Conservation (phyloP, 352 stramenopile genomes). For the Phytopythium delawarense region DNA sequence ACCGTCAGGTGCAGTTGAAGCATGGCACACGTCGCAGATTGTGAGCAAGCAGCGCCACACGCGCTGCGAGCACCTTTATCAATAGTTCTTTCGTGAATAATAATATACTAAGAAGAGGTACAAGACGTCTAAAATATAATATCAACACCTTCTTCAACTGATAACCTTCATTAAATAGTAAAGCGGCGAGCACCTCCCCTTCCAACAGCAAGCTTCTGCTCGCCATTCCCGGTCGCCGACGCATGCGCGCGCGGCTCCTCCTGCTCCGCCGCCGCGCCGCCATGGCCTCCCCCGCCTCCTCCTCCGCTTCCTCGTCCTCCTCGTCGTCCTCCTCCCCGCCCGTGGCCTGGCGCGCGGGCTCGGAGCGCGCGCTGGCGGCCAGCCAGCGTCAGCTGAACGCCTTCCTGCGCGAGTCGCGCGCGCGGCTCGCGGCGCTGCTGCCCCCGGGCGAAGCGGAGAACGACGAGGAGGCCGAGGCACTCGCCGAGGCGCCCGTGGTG, state of each 20-base stretch:
- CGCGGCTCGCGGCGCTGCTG: constrained; percentile 6
- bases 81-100: background rate
- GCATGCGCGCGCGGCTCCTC: background rate
- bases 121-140: background rate
- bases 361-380: constrained; percentile 1
- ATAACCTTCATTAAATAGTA: no score
- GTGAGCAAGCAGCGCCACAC: background rate
- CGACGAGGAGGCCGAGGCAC: no score
- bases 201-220: no score
- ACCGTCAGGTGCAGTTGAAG: background rate
- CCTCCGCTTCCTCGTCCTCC: background rate
- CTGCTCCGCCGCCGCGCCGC: background rate
- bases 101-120: background rate
- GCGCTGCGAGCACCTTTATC: background rate
- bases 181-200: background rate
- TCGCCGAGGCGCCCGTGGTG: constrained; percentile 11
- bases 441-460: background rate
- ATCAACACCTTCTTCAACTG: no score
- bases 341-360: constrained; percentile 12
- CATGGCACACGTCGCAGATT: background rate
- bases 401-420: constrained; percentile 18
- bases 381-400: constrained; percentile 14
- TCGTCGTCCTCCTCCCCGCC: background rate
- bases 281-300: background rate
- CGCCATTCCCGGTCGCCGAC: background rate